Base-by-base conservation (phyloP, 441 rosid genomes). In the Pelargonium myrrhifolium region DNA sequence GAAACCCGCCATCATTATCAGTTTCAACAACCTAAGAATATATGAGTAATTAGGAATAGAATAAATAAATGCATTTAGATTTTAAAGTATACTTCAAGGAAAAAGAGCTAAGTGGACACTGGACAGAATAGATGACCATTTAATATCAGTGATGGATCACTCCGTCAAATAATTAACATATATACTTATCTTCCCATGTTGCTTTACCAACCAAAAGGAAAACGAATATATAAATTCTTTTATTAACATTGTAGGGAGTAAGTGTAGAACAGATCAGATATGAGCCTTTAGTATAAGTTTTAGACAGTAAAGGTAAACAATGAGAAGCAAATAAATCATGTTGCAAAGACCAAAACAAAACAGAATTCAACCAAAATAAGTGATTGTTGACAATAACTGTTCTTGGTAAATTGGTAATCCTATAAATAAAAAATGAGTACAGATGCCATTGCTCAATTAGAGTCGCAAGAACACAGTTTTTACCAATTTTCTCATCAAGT, bases 1-100 rank as follows among this genome's bases (percentile, higher is more conserved):
- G 79, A 85, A 90, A 88, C 24, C 96, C 98, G 64, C 78, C 85
- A 69, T 78, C 84, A 35, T 78, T 77, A 49, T 82, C 81, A 65
- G 45, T 66, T 74, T 63, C 79, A 53, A 47, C 21, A 22, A 61
- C 82, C 93, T 86, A 69, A 65, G 74, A 6, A 31, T 26, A 31
- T 51, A 55, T 28, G 7, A 12, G 3, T 31, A 11, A 7, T 17
- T 53, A 53, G 60, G n/a, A 49, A 49, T 49, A n/a, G n/a, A n/a
- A 49, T 49, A 6, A 3, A 21, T 10, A 9, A 51, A 17, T 51
- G 1, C 21, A 51, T n/a, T n/a, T n/a, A n/a, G n/a, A n/a, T n/a
- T 5, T 15, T 51, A 20, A 15, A 51, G 18, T 51, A 20, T 4
- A 51, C 37, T 31, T 31, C 6, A 51, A 51, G 20, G 15, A 51